Conservation (phyloP, 257 asterid genomes). For the Voacanga thouarsii region DNA sequence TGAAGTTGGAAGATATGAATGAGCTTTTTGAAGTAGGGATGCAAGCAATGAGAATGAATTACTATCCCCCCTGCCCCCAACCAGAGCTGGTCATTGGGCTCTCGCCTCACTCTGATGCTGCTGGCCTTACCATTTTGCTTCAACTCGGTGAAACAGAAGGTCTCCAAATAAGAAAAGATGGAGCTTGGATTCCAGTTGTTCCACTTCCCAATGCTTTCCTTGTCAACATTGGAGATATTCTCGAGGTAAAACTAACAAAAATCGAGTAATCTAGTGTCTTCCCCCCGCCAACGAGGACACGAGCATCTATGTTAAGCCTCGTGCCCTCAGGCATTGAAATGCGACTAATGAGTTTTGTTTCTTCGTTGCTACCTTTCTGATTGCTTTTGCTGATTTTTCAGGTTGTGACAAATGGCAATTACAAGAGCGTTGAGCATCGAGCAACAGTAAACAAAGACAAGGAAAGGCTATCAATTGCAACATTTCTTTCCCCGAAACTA, state of each 20-base stretch:
- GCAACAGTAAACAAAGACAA: slow-evolving; percentile 24
- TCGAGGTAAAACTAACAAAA: slow-evolving; percentile 18
- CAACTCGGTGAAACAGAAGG: slow-evolving; percentile 31
- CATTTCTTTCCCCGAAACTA: slow-evolving; percentile 28
- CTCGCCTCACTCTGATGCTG: slow-evolving; percentile 38
- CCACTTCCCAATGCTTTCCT: slow-evolving; percentile 32
- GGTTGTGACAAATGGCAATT: slow-evolving; percentile 34
- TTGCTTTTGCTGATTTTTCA: neutral
- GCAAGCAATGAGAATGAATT: slow-evolving; percentile 35
- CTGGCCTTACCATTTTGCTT: slow-evolving; percentile 29
- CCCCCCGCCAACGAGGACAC: no score
- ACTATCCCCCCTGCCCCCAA: slow-evolving; percentile 33
- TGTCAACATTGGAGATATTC: slow-evolving; percentile 35
- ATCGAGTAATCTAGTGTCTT: no score
- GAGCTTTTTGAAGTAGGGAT: slow-evolving; percentile 6
- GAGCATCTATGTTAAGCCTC: no score
- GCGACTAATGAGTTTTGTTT: no score
- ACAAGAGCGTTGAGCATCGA: slow-evolving; percentile 34
- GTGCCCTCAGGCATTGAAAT: no score
- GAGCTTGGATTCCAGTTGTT: slow-evolving; percentile 28
- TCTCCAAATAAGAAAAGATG: slow-evolving; percentile 31
- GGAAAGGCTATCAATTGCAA: slow-evolving; percentile 31
- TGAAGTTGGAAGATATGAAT: slow-evolving; percentile 1
- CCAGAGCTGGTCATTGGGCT: slow-evolving; percentile 36
- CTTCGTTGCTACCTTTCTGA: no score